Conservation (phyloP, 208 protist genomes). For the Balamuthia mandrillaris region DNA sequence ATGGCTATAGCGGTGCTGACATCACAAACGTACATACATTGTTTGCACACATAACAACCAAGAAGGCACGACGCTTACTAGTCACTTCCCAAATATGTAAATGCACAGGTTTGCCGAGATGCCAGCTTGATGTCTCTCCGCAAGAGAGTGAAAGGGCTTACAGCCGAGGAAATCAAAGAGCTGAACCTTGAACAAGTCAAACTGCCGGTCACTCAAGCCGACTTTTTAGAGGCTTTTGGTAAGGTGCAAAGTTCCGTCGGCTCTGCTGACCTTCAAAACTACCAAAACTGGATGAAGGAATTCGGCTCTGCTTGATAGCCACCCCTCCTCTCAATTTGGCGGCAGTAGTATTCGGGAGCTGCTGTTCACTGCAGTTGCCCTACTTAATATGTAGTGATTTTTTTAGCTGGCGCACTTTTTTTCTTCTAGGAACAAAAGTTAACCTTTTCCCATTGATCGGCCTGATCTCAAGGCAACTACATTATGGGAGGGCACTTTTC, state of each 20-base stretch:
- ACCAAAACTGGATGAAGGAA: conserved; percentile 67
- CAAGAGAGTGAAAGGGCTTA: conserved; percentile 62
- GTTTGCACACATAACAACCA: neutral
- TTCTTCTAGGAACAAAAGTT: too few relatives aligned
- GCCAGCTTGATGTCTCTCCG: conserved; percentile 79
- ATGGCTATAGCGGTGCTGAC: conserved; percentile 81
- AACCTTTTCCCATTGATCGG: too few relatives aligned
- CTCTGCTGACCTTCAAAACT: conserved; percentile 50
- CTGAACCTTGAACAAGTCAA: conserved; percentile 59
- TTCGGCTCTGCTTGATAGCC: conserved; percentile 63
- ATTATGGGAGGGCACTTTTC: too few relatives aligned
- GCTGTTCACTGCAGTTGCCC: too few relatives aligned
- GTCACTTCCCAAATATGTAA: too few relatives aligned
- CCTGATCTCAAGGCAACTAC: too few relatives aligned
- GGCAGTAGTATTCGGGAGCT: too few relatives aligned
- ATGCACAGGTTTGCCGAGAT: conserved; percentile 75
- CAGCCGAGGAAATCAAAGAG: conserved; percentile 60
- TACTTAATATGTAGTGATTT: too few relatives aligned
- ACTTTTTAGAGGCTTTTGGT: conserved; percentile 54
- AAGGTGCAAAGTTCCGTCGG: conserved; percentile 53
- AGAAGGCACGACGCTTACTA: too few relatives aligned
- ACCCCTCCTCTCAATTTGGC: too few relatives aligned
- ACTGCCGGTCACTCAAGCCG: conserved; percentile 51
- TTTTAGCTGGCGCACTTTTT: too few relatives aligned
- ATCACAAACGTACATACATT: conserved; percentile 65